A percentile compares a stretch with the other conserved stretches of the same genome.
Conservation (phyloP, 2,329 filamentous ascomycete species). For the Ceratocystis ficicola region DNA sequence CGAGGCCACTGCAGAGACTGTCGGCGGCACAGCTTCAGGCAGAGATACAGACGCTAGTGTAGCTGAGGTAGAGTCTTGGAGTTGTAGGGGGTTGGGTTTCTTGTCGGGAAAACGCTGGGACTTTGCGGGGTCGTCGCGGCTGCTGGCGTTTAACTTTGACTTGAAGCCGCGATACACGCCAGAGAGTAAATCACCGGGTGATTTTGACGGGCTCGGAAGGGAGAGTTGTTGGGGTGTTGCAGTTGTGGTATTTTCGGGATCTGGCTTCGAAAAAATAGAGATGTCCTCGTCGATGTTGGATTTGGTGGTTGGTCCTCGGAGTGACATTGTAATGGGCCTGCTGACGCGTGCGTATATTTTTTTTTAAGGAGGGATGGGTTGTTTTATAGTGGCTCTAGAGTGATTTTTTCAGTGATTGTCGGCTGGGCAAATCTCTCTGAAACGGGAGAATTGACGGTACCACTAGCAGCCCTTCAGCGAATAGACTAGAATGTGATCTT, state of each 20-base stretch:
- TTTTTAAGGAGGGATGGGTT: background rate
- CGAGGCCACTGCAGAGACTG: background rate
- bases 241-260: constrained; percentile 1
- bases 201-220: constrained; percentile 27
- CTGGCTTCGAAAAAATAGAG: constrained; percentile 11
- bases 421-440: constrained; percentile 2
- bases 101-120: constrained; percentile 17
- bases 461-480: constrained; percentile 4
- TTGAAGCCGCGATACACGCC: constrained; percentile 42
- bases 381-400: constrained; percentile 4
- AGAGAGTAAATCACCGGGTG: constrained; percentile 38
- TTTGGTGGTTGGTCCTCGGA: constrained; percentile 4
- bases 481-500: background rate
- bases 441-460: constrained; percentile 3
- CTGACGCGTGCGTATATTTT: background rate
- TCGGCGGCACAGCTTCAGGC: constrained; percentile 21
- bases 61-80: constrained; percentile 27
- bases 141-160: constrained; percentile 28
- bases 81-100: constrained; percentile 25
- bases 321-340: constrained; percentile 11
- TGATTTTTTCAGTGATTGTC: background rate
- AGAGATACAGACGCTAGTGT: background rate
- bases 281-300: constrained; percentile 3
- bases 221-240: constrained; percentile 1
- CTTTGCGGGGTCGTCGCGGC: constrained; percentile 34